Percentiles rank a stretch among this genome's conserved stretches.
Conservation (phyloP, 2,329 filamentous ascomycete genomes). For the Talaromyces sp. region DNA sequence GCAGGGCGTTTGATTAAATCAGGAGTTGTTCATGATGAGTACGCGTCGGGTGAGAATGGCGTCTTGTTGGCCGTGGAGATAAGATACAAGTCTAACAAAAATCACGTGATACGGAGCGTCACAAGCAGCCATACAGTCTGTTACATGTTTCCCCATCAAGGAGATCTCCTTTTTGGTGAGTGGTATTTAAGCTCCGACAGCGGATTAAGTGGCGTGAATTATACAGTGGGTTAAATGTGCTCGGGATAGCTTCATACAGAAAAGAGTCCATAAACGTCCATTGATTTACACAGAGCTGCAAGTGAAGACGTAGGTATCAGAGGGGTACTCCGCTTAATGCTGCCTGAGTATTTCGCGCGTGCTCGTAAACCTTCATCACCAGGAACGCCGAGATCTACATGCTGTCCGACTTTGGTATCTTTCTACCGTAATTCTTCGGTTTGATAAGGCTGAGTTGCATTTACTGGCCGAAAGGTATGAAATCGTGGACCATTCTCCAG, state of each 20-base stretch:
- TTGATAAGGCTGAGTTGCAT: neutral
- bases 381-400: neutral
- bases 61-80: neutral
- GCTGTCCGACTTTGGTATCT: neutral
- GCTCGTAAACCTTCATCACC: neutral
- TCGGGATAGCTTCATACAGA: neutral
- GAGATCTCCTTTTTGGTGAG: too few relatives aligned
- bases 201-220: too few relatives aligned
- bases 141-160: too few relatives aligned
- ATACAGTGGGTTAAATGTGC: neutral
- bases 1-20: neutral
- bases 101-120: too few relatives aligned
- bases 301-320: neutral
- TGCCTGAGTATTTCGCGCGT: neutral
- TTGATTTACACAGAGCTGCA: neutral
- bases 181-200: neutral
- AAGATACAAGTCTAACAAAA: neutral
- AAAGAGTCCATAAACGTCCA: neutral
- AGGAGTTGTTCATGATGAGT: neutral
- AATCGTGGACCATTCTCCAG: slow-evolving; percentile 25
- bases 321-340: neutral
- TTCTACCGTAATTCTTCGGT: neutral
- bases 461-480: slow-evolving; percentile 22
- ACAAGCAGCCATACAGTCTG: too few relatives aligned
- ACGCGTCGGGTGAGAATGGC: neutral